Base-by-base conservation (phyloP, 805 yeast species). In the Kregervanrija fluxuum region DNA sequence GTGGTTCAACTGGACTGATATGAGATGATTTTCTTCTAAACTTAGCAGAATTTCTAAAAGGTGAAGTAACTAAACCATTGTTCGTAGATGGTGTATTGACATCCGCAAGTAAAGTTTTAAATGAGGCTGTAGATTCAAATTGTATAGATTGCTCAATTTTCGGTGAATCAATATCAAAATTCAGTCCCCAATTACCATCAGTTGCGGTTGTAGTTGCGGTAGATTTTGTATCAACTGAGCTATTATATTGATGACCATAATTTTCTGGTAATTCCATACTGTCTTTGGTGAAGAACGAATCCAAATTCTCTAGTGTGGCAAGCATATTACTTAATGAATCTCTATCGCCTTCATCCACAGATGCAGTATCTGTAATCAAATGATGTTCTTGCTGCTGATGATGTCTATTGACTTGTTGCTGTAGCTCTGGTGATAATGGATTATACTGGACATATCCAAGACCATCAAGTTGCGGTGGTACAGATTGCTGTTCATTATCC, bases 241-340 rank as follows among this genome's bases (percentile, higher is more conserved):
- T 71, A 49, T 67, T 68, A 49, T 75, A 76, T 30, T 59, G 61
- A 49, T 74, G 79, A 35, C 66, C 65, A 44, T 56, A 57, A 8
- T 54, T 47, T 4, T 52, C 54, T 8, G 59, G 48, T 13, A 56
- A 40, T 32, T 57, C 65, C 44, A 57, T 50, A 12, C 55, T 48
- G 37, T 79, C 84, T 46, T 80, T 84, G 0, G 95, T 85, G 64
- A 89, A 89, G 57, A 89, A 89, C 9, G 91, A 82, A 57, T 89
- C 96, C 53, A 89, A 71, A 53, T 87, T 89, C 56, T 89, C 96
- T 50, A 89, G 69, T 11, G 93, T 93, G 1, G 95, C 95, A 82
- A 95, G 84, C 85, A 89, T 87, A 56, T 88, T 84, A 56, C 90
- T 85, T 54, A 89, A 70, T 0, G 95, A 82, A 46, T 82, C 88